Percentiles rank a stretch among this genome's conserved stretches.
Conservation (phyloP, 305 asterid genomes). For the Coffea humblotiana region DNA sequence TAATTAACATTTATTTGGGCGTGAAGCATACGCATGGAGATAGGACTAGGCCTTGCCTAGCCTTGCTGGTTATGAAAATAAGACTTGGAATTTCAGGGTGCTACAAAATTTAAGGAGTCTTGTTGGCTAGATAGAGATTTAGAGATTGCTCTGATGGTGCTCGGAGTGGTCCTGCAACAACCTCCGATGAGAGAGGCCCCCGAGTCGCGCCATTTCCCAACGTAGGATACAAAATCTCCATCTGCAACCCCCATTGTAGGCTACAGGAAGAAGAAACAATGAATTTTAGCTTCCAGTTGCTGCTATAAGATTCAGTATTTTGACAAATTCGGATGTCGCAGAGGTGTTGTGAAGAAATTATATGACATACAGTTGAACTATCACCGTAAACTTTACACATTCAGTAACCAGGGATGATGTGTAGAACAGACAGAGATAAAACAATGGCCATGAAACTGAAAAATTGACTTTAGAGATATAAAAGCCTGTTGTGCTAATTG, state of each 20-base stretch:
- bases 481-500: background rate
- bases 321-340: background rate
- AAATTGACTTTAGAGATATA: background rate
- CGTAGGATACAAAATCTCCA: conserved; percentile 67
- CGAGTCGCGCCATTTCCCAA: conserved; percentile 72
- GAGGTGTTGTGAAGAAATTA: background rate
- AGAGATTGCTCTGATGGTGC: conserved; percentile 66
- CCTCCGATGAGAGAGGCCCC: conserved; percentile 87
- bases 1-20: background rate
- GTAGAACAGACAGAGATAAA: background rate
- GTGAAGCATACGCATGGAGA: background rate
- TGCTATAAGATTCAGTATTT: too few relatives aligned
- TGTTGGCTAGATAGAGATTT: conserved; percentile 39
- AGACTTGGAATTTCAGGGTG: background rate
- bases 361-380: background rate
- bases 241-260: conserved; percentile 46
- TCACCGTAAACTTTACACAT: background rate
- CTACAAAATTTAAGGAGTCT: background rate
- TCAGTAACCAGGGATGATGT: background rate
- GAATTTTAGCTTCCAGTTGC: background rate
- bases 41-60: background rate
- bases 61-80: background rate
- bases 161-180: conserved; percentile 84
- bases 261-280: conserved; percentile 30
- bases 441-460: background rate